Percentiles rank a stretch among this genome's conserved stretches.
These are phyloP conservation scores for Sarocladium oryzae DNA, from an alignment of 2,329 filamentous ascomycete species.

Conservation along the genomic window DNA sequence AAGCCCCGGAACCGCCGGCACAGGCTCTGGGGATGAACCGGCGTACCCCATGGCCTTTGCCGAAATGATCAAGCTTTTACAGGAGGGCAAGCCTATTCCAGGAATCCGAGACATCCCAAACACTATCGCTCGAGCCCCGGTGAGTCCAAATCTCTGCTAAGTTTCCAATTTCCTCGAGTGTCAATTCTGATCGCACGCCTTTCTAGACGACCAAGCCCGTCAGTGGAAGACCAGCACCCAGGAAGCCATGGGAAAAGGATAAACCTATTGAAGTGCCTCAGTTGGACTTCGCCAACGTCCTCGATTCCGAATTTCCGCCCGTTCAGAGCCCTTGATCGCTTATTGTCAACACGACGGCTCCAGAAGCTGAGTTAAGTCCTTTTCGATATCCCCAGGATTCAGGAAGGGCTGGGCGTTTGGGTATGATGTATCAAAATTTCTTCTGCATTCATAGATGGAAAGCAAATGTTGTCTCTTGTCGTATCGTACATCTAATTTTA, in stretches of 20 bases:
- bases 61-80: slow-evolving; percentile 79
- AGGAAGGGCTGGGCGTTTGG: too few species aligned
- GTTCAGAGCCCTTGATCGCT: too few species aligned
- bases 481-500: slow-evolving; percentile 1
- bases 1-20: slow-evolving; percentile 6
- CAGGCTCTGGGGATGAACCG: slow-evolving; percentile 39
- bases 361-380: too few species aligned
- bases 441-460: background rate
- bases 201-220: slow-evolving; percentile 40
- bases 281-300: slow-evolving; percentile 17
- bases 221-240: slow-evolving; percentile 40
- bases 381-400: too few species aligned
- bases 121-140: slow-evolving; percentile 66
- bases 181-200: background rate
- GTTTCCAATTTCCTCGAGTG: background rate
- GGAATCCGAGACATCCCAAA: slow-evolving; percentile 84
- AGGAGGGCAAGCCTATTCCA: slow-evolving; percentile 73
- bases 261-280: slow-evolving; percentile 13
- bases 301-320: slow-evolving; percentile 31
- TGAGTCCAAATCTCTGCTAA: slow-evolving; percentile 31
- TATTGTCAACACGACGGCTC: too few species aligned
- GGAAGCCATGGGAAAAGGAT: slow-evolving; percentile 74
- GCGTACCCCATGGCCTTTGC: slow-evolving; percentile 78
- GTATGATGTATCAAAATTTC: too few species aligned
- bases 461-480: slow-evolving; percentile 1